Base-by-base conservation (phyloP, 306 rosid genomes). In the Cicer yamashitae region DNA sequence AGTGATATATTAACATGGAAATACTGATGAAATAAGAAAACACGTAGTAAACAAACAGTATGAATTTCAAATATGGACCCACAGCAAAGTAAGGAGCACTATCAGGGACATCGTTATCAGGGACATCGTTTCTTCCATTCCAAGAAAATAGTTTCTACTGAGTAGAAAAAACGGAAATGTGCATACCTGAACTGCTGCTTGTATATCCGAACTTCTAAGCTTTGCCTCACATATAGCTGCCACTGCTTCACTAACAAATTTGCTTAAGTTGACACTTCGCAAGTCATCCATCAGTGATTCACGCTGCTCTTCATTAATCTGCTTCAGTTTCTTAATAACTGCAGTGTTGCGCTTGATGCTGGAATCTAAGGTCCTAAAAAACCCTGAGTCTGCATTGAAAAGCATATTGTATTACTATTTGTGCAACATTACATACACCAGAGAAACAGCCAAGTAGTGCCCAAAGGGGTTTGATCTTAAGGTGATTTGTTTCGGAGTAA, bases 201-300 rank as follows among this genome's bases (percentile, higher is more conserved):
- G 96, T 75, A 96, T 88, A 79, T 96, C 99, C 62, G 97, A 92
- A 37, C 87, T 83, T 88, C 96, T 88, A 81, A 96, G 97, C 60
- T 88, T 96, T 64, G 99, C 99, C 43, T 96, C 99, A 77, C 98
- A 92, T 64, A 96, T 92, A 59, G 99, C 90, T 52, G 96, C 75
- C 70, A 96, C 98, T 44, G 99, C 99, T 88, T 96, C 99, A 74
- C 97, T 96, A 58, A 92, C 99, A 89, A 96, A 96, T 89, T 96
- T 96, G 86, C 97, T 96, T 52, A 96, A 86, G 83, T 96, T 96
- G 84, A 96, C 97, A 90, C 79, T 77, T 75, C 86, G 88, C 79
- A 96, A 80, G 17, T 96, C 99, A 10, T 96, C 99, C 86, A 90
- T 88, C 83, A 92, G 82, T 44, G 94, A 84, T 73, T 90, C 99